Percentiles rank a stretch among this genome's conserved stretches.
These are phyloP conservation scores for Calonectria henricotiae DNA, from an alignment of 2,329 filamentous ascomycete genomes.

Conservation along the genomic window DNA sequence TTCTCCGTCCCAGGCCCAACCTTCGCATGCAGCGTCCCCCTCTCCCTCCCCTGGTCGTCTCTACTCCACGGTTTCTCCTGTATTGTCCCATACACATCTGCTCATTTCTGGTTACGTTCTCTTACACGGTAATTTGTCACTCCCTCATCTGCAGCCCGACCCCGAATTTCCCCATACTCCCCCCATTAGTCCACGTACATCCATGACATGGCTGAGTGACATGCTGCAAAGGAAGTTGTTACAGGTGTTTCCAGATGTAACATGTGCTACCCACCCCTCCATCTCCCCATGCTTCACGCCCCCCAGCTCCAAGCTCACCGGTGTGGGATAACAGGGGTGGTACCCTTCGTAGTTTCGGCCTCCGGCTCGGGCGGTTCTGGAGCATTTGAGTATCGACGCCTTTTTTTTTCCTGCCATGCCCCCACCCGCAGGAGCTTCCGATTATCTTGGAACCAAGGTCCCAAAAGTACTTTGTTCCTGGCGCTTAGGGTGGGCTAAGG, in stretches of 20 bases:
- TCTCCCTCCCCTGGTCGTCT: not conserved
- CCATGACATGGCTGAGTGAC: conserved; percentile 35
- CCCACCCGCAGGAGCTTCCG: conserved; percentile 41
- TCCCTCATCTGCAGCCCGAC: conserved; percentile 33
- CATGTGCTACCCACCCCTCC: conserved; percentile 35
- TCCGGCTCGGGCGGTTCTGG: conserved; percentile 38
- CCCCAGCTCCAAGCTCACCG: conserved; percentile 48
- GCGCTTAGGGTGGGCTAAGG: conserved; percentile 37
- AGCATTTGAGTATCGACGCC: conserved; percentile 13
- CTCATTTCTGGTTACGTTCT: conserved; percentile 34
- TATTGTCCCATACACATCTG: conserved; percentile 37
- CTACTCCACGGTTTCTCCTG: conserved; percentile 15
- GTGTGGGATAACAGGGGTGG: conserved; percentile 45
- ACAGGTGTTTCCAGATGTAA: conserved; percentile 36
- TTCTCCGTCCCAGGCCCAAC: conserved; percentile 20
- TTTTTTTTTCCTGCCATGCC: conserved; percentile 17
- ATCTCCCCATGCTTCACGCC: conserved; percentile 27
- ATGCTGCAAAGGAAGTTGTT: conserved; percentile 40
- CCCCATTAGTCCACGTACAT: conserved; percentile 49
- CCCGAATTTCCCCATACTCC: conserved; percentile 37
- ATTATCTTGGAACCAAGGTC: conserved; percentile 41
- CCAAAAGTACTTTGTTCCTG: conserved; percentile 42
- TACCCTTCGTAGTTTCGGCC: conserved; percentile 41
- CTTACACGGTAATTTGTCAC: conserved; percentile 40
- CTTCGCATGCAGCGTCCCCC: conserved; percentile 22